These are phyloP conservation scores for Paraglomus occultum DNA, from an alignment of 192 early-diverging fungal species.

Conservation along the genomic window DNA sequence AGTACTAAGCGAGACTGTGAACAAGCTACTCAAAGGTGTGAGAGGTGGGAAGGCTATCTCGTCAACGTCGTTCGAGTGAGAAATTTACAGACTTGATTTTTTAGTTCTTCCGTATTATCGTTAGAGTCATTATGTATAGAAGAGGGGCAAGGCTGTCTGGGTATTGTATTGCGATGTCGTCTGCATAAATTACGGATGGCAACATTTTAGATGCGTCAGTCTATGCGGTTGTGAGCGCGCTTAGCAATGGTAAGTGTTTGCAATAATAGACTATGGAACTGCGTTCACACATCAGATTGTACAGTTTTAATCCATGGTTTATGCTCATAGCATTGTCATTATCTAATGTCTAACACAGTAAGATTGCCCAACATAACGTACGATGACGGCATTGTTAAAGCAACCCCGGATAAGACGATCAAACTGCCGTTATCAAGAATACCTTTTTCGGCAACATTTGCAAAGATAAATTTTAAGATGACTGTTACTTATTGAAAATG, in stretches of 20 bases:
- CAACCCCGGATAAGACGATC: constrained; percentile 38
- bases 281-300: neutral
- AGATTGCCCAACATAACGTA: constrained; percentile 67
- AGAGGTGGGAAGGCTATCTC: neutral
- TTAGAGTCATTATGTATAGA: constrained; percentile 78
- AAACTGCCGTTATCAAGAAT: constrained; percentile 49
- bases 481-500: neutral
- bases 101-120: constrained; percentile 58
- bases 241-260: constrained; percentile 63
- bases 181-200: constrained; percentile 88
- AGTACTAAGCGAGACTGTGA: constrained; percentile 72
- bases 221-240: constrained; percentile 73
- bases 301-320: neutral
- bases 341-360: constrained; percentile 41
- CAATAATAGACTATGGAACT: too few relatives aligned
- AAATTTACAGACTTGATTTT: constrained; percentile 10
- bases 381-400: constrained; percentile 64
- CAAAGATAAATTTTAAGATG: constrained; percentile 16
- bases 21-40: constrained; percentile 64
- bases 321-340: neutral
- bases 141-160: constrained; percentile 79
- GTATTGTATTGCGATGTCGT: constrained; percentile 85
- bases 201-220: constrained; percentile 86
- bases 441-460: constrained; percentile 62
- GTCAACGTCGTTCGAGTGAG: neutral